Conservation (phyloP, 441 rosid species). For the Jatropha podagrica region DNA sequence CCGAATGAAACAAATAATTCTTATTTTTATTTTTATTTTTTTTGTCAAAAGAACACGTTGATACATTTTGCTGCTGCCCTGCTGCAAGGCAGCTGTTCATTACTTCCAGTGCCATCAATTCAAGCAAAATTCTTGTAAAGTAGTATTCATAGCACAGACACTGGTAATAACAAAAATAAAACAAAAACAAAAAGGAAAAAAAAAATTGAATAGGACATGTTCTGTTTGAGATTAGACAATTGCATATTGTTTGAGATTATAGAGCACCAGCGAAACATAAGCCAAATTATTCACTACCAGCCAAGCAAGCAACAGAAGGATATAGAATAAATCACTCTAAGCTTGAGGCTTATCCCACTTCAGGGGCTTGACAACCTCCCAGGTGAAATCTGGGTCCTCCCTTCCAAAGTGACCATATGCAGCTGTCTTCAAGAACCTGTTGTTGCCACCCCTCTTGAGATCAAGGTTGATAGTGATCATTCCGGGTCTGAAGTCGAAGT, state of each 20-base stretch:
- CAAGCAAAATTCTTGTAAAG: constrained; percentile 28
- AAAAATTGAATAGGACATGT: constrained; percentile 29
- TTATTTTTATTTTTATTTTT: background rate
- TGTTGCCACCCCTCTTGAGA: constrained; percentile 49
- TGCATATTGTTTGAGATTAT: constrained; percentile 14
- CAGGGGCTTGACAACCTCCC: constrained; percentile 49
- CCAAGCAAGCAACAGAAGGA: constrained; percentile 26
- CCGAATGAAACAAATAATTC: background rate
- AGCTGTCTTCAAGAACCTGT: constrained; percentile 47
- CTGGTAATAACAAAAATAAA: constrained; percentile 15
- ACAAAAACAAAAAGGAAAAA: background rate
- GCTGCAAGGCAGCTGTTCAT: constrained; percentile 8
- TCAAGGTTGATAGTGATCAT: constrained; percentile 47
- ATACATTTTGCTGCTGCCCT: constrained; percentile 18
- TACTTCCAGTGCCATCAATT: constrained; percentile 27
- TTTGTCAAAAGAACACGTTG: constrained; percentile 14
- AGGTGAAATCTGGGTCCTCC: constrained; percentile 45
- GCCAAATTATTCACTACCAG: constrained; percentile 33
- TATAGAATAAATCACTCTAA: constrained; percentile 14
- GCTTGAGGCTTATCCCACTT: constrained; percentile 42
- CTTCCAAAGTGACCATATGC: constrained; percentile 49
- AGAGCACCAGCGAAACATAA: constrained; percentile 24
- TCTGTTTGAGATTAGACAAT: constrained; percentile 28
- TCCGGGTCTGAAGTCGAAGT: constrained; percentile 46
- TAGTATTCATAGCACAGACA: constrained; percentile 20